Base-by-base conservation (phyloP, 257 asterid genomes). In the Striga asiatica region DNA sequence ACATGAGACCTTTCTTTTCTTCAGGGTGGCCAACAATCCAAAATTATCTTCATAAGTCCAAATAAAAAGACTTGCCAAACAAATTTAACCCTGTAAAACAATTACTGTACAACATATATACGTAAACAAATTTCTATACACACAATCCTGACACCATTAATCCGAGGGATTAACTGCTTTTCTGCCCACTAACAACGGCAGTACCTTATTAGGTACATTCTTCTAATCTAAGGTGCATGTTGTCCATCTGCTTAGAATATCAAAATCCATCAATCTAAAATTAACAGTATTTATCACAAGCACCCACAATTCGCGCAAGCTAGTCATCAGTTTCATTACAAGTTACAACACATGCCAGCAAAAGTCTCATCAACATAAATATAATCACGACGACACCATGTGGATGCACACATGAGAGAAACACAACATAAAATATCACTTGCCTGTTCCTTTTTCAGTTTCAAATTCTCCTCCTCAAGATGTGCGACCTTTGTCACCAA, bases 391-490 rank as follows among this genome's bases (percentile, higher is more conserved):
- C 8, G 49, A 35, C 28, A 46, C 16, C 10, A 20, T 4, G 0
- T 8, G 29, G 25, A 38, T 12, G 58, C 53, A 17, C n/a, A 13
- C 10, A 50, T 8, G 8, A 16, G 49, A 55, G 58, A 46, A 42
- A 24, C 35, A 50, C 3, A 22, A 22, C n/a, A 3, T 41, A 21
- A 41, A 27, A 16, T 20, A 64, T 20, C 47, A 43, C 73, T 57
- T 71, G 72, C 96, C 84, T 80, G 81, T 58, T 88, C 88, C 27
- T 73, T 82, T 71, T 68, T 80, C 46, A 88, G 96, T 80, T 79
- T 84, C 61, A 54, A 37, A 66, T 70, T 84, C 63, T 78, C 85
- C 77, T 79, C 93, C 76, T 88, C 95, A 48, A 84, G 97, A 48
- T 9, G 76, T 1, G 95, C 76, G 45, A 88, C 93, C 81, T 88